These are phyloP conservation scores for Dactylorhiza incarnata DNA, from an alignment of 106 monocot species.

Conservation along the genomic window DNA sequence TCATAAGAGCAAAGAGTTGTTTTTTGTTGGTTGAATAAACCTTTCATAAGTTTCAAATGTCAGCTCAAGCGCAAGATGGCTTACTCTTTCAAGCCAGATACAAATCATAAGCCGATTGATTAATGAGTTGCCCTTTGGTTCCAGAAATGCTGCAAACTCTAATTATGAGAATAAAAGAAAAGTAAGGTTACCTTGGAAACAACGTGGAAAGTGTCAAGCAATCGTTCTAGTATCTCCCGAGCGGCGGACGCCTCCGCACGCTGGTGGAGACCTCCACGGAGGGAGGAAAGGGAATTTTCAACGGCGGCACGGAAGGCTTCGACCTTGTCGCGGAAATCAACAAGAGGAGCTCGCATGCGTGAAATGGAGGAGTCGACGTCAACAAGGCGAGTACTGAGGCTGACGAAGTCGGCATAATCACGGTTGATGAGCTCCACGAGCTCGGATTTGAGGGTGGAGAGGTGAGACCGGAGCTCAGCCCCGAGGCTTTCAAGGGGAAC, in stretches of 20 bases:
- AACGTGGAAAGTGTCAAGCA: constrained; percentile 86
- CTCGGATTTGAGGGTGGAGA: constrained; percentile 66
- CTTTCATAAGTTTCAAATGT: background rate
- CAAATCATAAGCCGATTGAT: background rate
- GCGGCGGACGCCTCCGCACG: constrained; percentile 65
- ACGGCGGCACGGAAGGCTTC: constrained; percentile 34
- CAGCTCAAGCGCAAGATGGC: background rate
- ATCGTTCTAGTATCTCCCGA: constrained; percentile 68
- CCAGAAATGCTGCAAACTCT: background rate
- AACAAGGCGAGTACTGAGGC: constrained; percentile 81
- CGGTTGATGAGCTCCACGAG: constrained; percentile 93
- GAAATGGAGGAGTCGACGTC: constrained; percentile 70
- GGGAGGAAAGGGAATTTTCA: constrained; percentile 32
- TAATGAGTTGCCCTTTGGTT: background rate
- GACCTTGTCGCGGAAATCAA: constrained; percentile 66
- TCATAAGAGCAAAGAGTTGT: background rate
- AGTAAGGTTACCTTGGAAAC: constrained; percentile 69
- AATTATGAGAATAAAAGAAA: background rate
- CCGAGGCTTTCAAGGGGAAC: constrained; percentile 88
- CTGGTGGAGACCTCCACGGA: constrained; percentile 50
- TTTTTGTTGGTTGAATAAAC: no score
- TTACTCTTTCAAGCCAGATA: background rate
- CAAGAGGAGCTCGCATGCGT: constrained; percentile 72
- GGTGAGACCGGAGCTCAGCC: constrained; percentile 71
- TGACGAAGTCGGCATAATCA: constrained; percentile 92